Base-by-base conservation (phyloP, 1,139 yeast genomes). In the Lodderomyces metapsilosis region DNA sequence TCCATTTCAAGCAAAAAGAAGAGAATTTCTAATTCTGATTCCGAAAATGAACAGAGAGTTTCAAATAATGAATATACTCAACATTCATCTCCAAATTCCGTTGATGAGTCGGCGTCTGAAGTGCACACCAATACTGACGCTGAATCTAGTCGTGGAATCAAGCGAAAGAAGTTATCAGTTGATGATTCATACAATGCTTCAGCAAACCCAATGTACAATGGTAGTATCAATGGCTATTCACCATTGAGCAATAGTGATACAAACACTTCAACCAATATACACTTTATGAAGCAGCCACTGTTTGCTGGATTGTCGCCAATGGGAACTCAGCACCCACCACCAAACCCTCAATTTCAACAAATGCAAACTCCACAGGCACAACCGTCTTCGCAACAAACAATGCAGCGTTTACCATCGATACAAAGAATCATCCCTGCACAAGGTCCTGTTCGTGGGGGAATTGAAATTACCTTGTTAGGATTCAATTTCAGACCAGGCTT, bases 381-480 rank as follows among this genome's bases (percentile, higher is more conserved):
- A n/a, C n/a, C n/a, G n/a, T 20, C 23, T 7, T 23, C 20, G 30
- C 52, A 46, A 30, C 38, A 42, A 28, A 44, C 37, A 31, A 33
- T 39, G 33, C 35, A 31, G n/a, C 59, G 52, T 37, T 49, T 68
- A 17, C 91, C 92, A 2, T 64, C 76, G 0, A 83, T 88, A 45
- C 91, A 88, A 59, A 74, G 95, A 48, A 85, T 92, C 11, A 89
- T 92, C 44, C 98, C 98, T 1, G 84, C 95, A 0, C 95, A 87
- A 61, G 98, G 98, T 2, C 95, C 97, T 7, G 76, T 88, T 15
- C 78, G 96, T 52, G 98, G 98, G 48, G 98, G 98, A 36, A 85
- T 89, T 34, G 98, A 92, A 58, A 88, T 92, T 6, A 92, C 98
- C 0, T 67, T 92, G 37, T 69, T 92, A 35, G 98, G 98, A 3